Percentiles rank a stretch among this genome's conserved stretches.
phyloP scores from a whole-genome alignment of 140 eudicot genomes.

The Cichorium intybus region DNA sequence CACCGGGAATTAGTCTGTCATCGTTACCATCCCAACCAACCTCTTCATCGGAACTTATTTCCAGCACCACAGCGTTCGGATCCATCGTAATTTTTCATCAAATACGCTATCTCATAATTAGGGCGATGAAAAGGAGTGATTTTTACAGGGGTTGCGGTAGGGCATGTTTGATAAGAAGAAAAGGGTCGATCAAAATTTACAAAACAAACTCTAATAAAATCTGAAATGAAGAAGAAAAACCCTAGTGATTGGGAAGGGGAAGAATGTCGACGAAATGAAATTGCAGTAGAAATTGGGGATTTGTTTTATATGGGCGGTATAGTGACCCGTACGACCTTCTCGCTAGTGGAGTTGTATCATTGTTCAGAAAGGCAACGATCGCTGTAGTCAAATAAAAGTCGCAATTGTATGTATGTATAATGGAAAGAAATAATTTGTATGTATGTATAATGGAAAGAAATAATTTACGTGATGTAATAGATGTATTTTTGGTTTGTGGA shows the following conservation, averaged over 20 bases:
- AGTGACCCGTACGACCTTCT: not conserved
- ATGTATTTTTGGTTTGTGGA: no score
- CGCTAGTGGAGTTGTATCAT: not conserved
- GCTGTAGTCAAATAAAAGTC: not conserved
- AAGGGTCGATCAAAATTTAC: slow-evolving; percentile 3
- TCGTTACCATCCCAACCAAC: slow-evolving; percentile 26
- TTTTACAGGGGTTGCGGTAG: not conserved
- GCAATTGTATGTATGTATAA: not conserved
- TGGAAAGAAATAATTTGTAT: no score
- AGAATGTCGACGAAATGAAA: slow-evolving; percentile 4
- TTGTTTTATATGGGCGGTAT: not conserved
- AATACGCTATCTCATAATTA: not conserved
- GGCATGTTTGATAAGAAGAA: slow-evolving; percentile 16
- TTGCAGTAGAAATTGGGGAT: slow-evolving; percentile 22
- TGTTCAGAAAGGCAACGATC: no score
- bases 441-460: no score
- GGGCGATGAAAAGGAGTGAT: slow-evolving; percentile 6
- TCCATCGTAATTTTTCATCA: slow-evolving; percentile 34
- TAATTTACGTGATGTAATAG: no score
- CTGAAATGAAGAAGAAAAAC: slow-evolving; percentile 16
- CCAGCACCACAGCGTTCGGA: slow-evolving; percentile 39
- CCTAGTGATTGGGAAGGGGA: slow-evolving; percentile 23
- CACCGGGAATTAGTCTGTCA: slow-evolving; percentile 17
- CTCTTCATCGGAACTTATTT: slow-evolving; percentile 71
- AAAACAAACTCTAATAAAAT: not conserved